Evolutionary conservation across 2,329 filamentous ascomycete species (phyloP).

Genomic region (Cordyceps farinosa): DNA sequence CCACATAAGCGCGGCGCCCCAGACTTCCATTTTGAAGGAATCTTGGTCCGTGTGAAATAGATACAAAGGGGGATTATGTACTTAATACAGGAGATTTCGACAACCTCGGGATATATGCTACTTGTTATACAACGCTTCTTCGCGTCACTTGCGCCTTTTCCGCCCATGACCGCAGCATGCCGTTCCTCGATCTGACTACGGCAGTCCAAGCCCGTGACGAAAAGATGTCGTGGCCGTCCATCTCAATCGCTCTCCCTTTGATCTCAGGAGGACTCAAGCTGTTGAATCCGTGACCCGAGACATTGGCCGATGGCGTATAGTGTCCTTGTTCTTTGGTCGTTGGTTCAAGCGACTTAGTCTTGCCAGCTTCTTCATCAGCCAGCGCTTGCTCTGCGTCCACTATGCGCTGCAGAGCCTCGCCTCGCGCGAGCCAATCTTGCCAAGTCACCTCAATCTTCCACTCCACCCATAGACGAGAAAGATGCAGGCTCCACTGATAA

Average conservation of each 20-base stretch:
- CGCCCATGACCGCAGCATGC: not conserved
- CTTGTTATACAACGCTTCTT: not conserved
- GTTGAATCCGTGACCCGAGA: not conserved
- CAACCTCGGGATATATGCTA: not conserved
- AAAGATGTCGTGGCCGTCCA: slow-evolving; percentile 12
- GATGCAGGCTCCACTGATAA: slow-evolving; percentile 30
- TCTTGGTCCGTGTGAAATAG: no score
- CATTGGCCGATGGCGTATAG: not conserved
- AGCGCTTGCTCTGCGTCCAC: slow-evolving; percentile 37
- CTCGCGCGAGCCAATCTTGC: slow-evolving; percentile 40
- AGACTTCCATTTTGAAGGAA: no score
- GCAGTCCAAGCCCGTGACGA: not conserved
- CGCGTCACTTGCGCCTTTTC: not conserved
- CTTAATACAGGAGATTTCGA: not conserved
- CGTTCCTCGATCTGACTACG: not conserved
- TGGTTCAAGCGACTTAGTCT: not conserved
- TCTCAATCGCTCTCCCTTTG: not conserved
- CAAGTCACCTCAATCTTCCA: slow-evolving; percentile 30
- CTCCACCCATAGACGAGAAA: slow-evolving; percentile 32
- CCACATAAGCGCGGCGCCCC: no score
- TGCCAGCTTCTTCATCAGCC: slow-evolving; percentile 24
- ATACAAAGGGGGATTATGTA: not conserved
- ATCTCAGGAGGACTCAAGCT: not conserved
- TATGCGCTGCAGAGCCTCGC: slow-evolving; percentile 38
- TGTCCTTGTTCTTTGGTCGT: no score